Evolutionary conservation across 2,329 filamentous ascomycete species (phyloP).

Genomic region (Chaetothyriales sp.): DNA sequence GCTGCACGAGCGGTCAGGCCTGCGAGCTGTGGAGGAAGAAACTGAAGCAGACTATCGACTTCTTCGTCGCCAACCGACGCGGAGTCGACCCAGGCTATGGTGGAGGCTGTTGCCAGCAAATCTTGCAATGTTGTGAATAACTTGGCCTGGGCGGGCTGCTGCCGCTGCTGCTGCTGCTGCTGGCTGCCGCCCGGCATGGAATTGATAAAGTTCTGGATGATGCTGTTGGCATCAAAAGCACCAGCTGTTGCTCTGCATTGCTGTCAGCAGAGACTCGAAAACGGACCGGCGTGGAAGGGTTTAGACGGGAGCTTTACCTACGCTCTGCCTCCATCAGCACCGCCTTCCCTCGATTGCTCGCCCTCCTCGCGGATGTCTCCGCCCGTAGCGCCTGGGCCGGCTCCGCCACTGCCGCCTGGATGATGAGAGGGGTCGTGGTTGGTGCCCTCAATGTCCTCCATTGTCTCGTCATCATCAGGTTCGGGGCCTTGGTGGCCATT

Average conservation of each 20-base stretch:
- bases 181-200: constrained; percentile 51
- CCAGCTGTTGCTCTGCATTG: constrained; percentile 45
- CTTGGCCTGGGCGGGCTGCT: constrained; percentile 42
- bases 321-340: constrained; percentile 96
- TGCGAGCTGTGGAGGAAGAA: constrained; percentile 66
- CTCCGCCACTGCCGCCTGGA: constrained; percentile 57
- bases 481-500: constrained; percentile 38
- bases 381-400: constrained; percentile 73
- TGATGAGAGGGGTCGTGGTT: constrained; percentile 46
- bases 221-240: constrained; percentile 55
- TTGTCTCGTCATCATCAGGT: constrained; percentile 57
- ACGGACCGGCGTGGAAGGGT: background rate
- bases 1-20: constrained; percentile 56
- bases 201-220: constrained; percentile 77
- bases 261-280: constrained; percentile 29
- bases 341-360: constrained; percentile 74
- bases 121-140: constrained; percentile 75
- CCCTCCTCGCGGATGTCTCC: constrained; percentile 88
- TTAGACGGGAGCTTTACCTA: constrained; percentile 55
- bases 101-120: constrained; percentile 64
- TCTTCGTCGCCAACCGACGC: constrained; percentile 41
- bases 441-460: constrained; percentile 59
- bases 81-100: constrained; percentile 61
- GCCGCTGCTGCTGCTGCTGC: constrained; percentile 31
- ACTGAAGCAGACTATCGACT: constrained; percentile 61